Base-by-base conservation (phyloP, 2,329 filamentous ascomycete species). In the Penicillium sclerotiorum region DNA sequence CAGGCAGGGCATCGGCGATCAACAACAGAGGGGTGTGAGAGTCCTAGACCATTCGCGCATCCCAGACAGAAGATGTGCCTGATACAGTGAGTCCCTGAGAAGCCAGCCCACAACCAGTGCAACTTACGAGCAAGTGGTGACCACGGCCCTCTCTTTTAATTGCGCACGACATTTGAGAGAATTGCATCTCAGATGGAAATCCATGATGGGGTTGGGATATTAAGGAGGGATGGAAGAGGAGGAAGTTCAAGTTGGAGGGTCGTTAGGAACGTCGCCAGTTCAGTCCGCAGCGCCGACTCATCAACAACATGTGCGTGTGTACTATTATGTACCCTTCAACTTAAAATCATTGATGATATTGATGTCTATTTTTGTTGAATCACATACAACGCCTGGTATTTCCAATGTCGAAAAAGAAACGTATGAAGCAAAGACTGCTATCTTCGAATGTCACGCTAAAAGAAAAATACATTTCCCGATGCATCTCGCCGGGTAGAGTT, bases 381-480 rank as follows among this genome's bases (percentile, higher is more conserved):
- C 56, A 44, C 45, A 51, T n/a, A n/a, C 6, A 50, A 18, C 47
- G 23, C 49, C 41, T 52, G 42, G 49, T 58, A 52, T 53, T 33
- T 49, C 45, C 38, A 47, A 23, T 13, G 9, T 13, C 13, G 25
- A 45, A 30, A 23, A 20, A 28, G 23, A n/a, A 18, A 47, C 33
- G 15, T 21, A 39, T 44, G 25, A 37, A 3, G 9, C 37, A 25
- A 20, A 44, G n/a, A n/a, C n/a, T n/a, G n/a, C n/a, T n/a, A n/a
- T n/a, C n/a, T n/a, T n/a, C n/a, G n/a, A 38, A 28, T 8, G 17
- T 18, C 15, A 21, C 35, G 33, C 52, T 55, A 68, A 68, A 91
- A 93, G 78, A 99, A 99, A 71, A 96, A 96, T 0, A 89, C 85
- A 72, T 99, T 99, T 11, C 94, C 94, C 47, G 90, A 86, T 11